Conservation (phyloP, 768 basidiomycete genomes). For the Porphyrellus cyaneotinctus region DNA sequence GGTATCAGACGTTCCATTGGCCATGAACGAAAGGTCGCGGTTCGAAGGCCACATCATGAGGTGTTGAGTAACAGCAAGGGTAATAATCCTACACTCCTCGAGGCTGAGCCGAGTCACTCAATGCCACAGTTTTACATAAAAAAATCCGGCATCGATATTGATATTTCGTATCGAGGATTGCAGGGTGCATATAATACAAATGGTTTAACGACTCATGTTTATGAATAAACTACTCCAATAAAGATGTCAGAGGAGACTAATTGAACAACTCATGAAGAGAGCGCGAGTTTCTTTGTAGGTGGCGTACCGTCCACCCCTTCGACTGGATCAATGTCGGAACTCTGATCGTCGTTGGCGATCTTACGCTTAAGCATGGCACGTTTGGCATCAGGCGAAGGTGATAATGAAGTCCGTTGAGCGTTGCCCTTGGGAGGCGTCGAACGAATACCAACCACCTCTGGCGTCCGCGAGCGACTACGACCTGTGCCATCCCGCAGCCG, state of each 20-base stretch:
- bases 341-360: conserved; percentile 49
- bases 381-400: conserved; percentile 52
- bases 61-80: no score
- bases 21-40: not conserved
- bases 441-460: conserved; percentile 46
- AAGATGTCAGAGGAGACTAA: conserved; percentile 17
- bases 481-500: conserved; percentile 59
- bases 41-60: conserved; percentile 5
- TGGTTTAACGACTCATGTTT: conserved; percentile 20
- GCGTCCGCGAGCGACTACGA: conserved; percentile 74
- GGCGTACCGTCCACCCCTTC: conserved; percentile 49
- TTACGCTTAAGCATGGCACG: conserved; percentile 71
- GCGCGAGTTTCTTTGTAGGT: conserved; percentile 63
- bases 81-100: no score
- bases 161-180: conserved; percentile 18
- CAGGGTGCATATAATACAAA: conserved; percentile 25
- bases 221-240: conserved; percentile 34
- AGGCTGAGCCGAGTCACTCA: no score
- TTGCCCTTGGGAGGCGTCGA: conserved; percentile 36
- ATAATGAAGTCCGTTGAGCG: conserved; percentile 37
- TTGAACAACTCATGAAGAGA: conserved; percentile 32
- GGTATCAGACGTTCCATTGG: not conserved
- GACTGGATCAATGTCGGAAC: conserved; percentile 29
- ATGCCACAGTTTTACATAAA: not conserved
- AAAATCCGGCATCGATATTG: conserved; percentile 8